phyloP scores from a whole-genome alignment of 1,284 basidiomycete genomes.

The Gymnopus androsaceus region DNA sequence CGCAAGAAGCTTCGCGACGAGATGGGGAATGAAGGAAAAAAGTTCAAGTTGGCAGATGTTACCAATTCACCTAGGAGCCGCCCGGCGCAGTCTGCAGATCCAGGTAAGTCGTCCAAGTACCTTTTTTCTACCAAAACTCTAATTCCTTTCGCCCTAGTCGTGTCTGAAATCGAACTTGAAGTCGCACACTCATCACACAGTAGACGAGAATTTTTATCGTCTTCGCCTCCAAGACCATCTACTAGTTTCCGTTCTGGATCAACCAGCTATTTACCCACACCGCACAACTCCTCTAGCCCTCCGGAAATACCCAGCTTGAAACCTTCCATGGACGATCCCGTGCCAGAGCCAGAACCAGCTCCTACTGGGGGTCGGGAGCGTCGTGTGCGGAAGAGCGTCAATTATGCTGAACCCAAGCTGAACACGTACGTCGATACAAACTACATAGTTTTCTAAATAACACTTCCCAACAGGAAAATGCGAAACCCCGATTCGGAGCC shows the following conservation, averaged over 20 bases:
- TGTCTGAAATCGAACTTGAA: slow-evolving; percentile 37
- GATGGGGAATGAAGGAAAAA: slow-evolving; percentile 39
- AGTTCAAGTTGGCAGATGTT: slow-evolving; percentile 62
- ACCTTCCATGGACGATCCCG: slow-evolving; percentile 40
- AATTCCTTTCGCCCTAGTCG: slow-evolving; percentile 16
- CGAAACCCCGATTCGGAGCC: slow-evolving; percentile 73
- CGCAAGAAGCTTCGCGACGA: slow-evolving; percentile 41
- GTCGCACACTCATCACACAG: slow-evolving; percentile 29
- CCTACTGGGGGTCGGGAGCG: slow-evolving; percentile 58
- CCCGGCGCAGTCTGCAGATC: slow-evolving; percentile 41
- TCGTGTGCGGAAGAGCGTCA: slow-evolving; percentile 77
- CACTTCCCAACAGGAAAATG: slow-evolving; percentile 70
- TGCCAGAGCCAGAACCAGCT: slow-evolving; percentile 37
- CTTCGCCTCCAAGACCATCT: slow-evolving; percentile 13
- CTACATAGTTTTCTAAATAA: slow-evolving; percentile 19
- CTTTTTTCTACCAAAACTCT: not conserved
- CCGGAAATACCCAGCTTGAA: slow-evolving; percentile 53
- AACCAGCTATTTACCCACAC: slow-evolving; percentile 7
- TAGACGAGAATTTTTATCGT: slow-evolving; percentile 14
- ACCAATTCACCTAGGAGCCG: slow-evolving; percentile 54
- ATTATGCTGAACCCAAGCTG: slow-evolving; percentile 87
- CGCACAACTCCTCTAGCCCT: slow-evolving; percentile 16
- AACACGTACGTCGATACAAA: slow-evolving; percentile 83
- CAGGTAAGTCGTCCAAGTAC: slow-evolving; percentile 28
- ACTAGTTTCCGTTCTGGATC: slow-evolving; percentile 3